phyloP scores from a whole-genome alignment of 1,284 basidiomycete genomes.

The Puccinia horiana region DNA sequence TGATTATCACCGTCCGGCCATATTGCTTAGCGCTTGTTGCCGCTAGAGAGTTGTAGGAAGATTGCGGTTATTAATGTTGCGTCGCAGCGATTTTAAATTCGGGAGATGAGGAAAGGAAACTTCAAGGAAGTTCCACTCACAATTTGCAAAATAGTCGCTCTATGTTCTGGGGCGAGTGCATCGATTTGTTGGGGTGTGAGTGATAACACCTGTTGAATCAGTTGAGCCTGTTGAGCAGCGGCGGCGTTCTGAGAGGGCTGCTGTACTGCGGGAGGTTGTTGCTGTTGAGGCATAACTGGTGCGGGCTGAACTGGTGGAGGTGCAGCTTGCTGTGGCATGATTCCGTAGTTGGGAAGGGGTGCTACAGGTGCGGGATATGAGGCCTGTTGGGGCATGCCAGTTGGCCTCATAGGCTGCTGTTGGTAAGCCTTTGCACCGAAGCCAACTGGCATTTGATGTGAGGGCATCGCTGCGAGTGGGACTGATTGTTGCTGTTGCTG shows the following conservation, averaged over 20 bases:
- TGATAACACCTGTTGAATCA: constrained; percentile 71
- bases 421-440: constrained; percentile 19
- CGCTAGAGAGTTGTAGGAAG: constrained; percentile 13
- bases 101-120: neutral
- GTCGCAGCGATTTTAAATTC: neutral
- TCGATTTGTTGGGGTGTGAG: constrained; percentile 85
- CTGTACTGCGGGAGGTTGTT: constrained; percentile 19
- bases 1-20: constrained; percentile 27
- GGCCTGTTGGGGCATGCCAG: constrained; percentile 20
- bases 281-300: constrained; percentile 27
- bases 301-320: constrained; percentile 30
- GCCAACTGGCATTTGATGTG: constrained; percentile 22
- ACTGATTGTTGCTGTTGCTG: constrained; percentile 16
- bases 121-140: constrained; percentile 14
- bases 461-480: constrained; percentile 26
- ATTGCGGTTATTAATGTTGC: neutral
- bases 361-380: constrained; percentile 16
- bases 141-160: constrained; percentile 79
- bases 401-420: constrained; percentile 26
- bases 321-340: constrained; percentile 38
- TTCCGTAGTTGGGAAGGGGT: constrained; percentile 36
- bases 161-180: constrained; percentile 76
- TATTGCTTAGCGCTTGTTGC: constrained; percentile 41
- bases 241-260: constrained; percentile 2
- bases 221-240: constrained; percentile 50